Evolutionary conservation across 108 stramenopile species (phyloP).

Genomic region (Fragilaria radians): DNA sequence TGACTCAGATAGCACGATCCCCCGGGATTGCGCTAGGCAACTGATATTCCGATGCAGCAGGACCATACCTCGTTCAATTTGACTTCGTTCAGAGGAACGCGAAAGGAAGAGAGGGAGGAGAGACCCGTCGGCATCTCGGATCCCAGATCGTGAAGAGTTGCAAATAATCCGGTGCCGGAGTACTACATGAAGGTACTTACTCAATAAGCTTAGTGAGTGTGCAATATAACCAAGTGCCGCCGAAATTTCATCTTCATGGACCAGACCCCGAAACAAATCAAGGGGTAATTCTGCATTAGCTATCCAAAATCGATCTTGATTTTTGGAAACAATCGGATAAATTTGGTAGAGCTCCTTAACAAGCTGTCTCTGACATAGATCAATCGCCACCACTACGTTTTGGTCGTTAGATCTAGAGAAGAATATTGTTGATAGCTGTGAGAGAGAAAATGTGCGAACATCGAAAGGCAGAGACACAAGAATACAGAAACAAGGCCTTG

Average conservation of each 20-base stretch:
- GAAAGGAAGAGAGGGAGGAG: constrained; percentile 77
- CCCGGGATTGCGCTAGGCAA: constrained; percentile 40
- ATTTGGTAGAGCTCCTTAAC: constrained; percentile 24
- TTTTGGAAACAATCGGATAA: constrained; percentile 20
- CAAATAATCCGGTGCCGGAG: constrained; percentile 74
- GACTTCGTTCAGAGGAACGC: constrained; percentile 62
- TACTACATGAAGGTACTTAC: constrained; percentile 74
- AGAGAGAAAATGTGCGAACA: too few relatives aligned
- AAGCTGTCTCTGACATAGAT: not conserved
- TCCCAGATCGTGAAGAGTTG: constrained; percentile 76
- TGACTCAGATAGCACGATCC: constrained; percentile 11
- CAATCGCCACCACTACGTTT: not conserved
- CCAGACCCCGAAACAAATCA: constrained; percentile 46
- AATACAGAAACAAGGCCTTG: too few relatives aligned
- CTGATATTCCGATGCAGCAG: constrained; percentile 73
- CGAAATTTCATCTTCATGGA: constrained; percentile 74
- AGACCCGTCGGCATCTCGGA: constrained; percentile 27
- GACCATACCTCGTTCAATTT: constrained; percentile 58
- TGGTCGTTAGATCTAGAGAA: too few relatives aligned
- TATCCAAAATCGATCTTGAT: constrained; percentile 22
- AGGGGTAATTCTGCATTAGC: constrained; percentile 42
- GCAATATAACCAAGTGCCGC: constrained; percentile 76
- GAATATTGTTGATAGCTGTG: too few relatives aligned
- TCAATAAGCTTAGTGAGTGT: constrained; percentile 62
- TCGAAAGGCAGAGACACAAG: not conserved